phyloP scores from a whole-genome alignment of 257 asterid genomes.

The Voacanga thouarsii region DNA sequence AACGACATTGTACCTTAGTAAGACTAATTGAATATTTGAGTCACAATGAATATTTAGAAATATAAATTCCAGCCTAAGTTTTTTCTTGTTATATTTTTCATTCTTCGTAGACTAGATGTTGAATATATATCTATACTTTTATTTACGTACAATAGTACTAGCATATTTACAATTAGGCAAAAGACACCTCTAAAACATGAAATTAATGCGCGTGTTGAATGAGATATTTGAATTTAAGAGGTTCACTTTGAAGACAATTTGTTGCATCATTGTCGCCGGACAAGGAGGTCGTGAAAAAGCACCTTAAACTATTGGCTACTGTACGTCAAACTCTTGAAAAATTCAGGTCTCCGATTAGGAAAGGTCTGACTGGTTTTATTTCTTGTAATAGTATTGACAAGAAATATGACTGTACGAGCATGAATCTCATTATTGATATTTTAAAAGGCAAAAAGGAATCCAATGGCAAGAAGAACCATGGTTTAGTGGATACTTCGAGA shows the following conservation, averaged over 20 bases:
- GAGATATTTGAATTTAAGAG: too few species aligned
- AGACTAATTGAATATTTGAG: too few species aligned
- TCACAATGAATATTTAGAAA: too few species aligned
- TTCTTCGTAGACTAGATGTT: too few species aligned
- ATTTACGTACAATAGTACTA: not conserved
- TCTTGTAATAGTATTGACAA: not conserved
- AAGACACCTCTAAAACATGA: not conserved
- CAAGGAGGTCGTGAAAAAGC: not conserved
- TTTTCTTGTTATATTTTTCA: too few species aligned
- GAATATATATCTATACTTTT: too few species aligned
- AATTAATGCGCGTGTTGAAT: not conserved
- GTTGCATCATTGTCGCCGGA: slow-evolving; percentile 2
- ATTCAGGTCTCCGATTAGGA: not conserved
- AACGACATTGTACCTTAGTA: too few species aligned
- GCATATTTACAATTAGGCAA: not conserved
- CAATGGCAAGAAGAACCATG: too few species aligned
- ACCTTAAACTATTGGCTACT: not conserved
- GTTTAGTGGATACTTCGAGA: too few species aligned
- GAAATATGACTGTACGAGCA: not conserved
- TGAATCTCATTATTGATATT: not conserved
- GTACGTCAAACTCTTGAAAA: not conserved
- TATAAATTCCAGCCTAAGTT: too few species aligned
- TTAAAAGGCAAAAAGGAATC: not conserved
- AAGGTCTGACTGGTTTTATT: not conserved
- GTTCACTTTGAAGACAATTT: too few species aligned